These are phyloP conservation scores for Lipomyces orientalis DNA, from an alignment of 805 yeast species.

Conservation along the genomic window DNA sequence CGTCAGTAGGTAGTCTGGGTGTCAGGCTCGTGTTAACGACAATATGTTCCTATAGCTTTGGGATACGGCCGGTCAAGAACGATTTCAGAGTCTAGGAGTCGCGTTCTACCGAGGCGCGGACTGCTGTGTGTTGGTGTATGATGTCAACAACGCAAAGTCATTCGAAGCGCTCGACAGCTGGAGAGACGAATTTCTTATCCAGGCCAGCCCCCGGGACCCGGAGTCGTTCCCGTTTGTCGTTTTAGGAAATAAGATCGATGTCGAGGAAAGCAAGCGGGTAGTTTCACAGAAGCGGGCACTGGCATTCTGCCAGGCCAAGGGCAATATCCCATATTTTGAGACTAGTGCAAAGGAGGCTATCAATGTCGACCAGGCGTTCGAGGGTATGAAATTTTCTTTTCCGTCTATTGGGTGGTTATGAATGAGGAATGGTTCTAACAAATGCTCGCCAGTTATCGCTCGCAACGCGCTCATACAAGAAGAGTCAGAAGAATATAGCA, in stretches of 20 bases:
- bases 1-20: neutral
- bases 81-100: conserved; percentile 95
- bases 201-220: conserved; percentile 91
- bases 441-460: conserved; percentile 63
- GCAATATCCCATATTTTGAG: conserved; percentile 90
- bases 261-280: conserved; percentile 85
- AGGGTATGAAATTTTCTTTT: conserved; percentile 48
- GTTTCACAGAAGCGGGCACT: conserved; percentile 66
- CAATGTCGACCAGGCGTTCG: conserved; percentile 94
- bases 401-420: neutral
- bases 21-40: conserved; percentile 41
- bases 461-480: conserved; percentile 95
- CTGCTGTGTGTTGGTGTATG: conserved; percentile 94
- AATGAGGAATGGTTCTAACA: neutral
- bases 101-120: conserved; percentile 98
- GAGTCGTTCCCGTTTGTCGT: conserved; percentile 95
- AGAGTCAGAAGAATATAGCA: conserved; percentile 86
- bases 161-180: conserved; percentile 87
- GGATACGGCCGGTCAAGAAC: conserved; percentile 99
- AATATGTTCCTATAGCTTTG: conserved; percentile 57
- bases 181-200: conserved; percentile 95
- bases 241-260: conserved; percentile 92
- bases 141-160: conserved; percentile 92
- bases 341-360: conserved; percentile 98
- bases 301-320: conserved; percentile 63